Base-by-base conservation (phyloP, 345 rosid species). In the Citrus cavaleriei region DNA sequence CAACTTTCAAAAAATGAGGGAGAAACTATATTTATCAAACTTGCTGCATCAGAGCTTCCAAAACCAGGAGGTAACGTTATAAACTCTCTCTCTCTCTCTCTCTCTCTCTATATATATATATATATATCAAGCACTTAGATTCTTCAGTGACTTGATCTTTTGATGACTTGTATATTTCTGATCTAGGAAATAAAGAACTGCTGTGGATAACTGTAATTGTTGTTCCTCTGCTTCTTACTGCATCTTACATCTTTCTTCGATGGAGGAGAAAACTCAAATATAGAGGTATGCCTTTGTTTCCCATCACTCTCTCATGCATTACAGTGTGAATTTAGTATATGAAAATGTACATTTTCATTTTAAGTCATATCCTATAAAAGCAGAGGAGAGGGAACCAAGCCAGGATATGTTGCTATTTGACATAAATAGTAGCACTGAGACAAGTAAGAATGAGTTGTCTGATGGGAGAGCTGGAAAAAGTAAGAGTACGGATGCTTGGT, bases 361-460 rank as follows among this genome's bases (percentile, higher is more conserved):
- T 6, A 25, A 59, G 37, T 74, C 57, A 4, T 74, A 2, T 38
- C 24, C 25, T 24, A 2, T 16, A 9, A 28, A 32, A 79, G 28
- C 25, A 66, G 74, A 9, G 60, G 10, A 67, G 24, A n/a, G 1
- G 7, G 67, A 63, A 32, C 4, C 77, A 68, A 42, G 55, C 74
- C 54, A 74, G 70, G 82, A 79, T 61, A 59, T 79, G 75, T 61
- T 79, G 30, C 73, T 66, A 46, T 79, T 79, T 49, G 78, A 79
- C 30, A 19, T 68, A 58, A 70, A 74, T 25, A 67, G 46, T 69
- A 74, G 70, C 78, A 58, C 2, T 34, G 54, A 10, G 1, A 34
- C 35, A 13, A 46, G 70, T 3, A 28, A 2, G 6, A 12, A 38
- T 68, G 82, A 79, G 32, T 2, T 81, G 22, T n/a, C 32, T 3